Evolutionary conservation across 2,329 filamentous ascomycete species (phyloP).

Genomic region (Cladosporium oxysporum): DNA sequence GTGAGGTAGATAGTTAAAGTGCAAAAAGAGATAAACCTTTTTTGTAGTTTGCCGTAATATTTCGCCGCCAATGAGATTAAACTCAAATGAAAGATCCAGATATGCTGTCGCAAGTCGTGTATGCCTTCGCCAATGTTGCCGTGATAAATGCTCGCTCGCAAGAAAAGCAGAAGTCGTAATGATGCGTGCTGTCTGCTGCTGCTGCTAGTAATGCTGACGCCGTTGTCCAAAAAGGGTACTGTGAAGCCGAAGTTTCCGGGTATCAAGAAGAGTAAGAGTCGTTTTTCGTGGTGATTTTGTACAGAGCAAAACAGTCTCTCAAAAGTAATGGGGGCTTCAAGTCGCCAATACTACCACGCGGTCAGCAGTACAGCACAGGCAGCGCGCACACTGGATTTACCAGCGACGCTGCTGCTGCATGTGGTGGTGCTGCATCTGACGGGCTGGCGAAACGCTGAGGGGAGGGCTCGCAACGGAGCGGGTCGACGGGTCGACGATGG

Average conservation of each 20-base stretch:
- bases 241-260: constrained; percentile 20
- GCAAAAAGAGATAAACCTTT: constrained; percentile 18
- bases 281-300: constrained; percentile 18
- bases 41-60: constrained; percentile 17
- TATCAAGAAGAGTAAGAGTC: constrained; percentile 20
- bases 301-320: constrained; percentile 17
- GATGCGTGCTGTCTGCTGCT: constrained; percentile 17
- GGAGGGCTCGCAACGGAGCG: constrained; percentile 90
- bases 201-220: constrained; percentile 18
- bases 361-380: constrained; percentile 18
- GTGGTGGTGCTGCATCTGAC: constrained; percentile 61
- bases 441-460: constrained; percentile 65
- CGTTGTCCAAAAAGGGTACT: constrained; percentile 20
- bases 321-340: constrained; percentile 1
- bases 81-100: constrained; percentile 20
- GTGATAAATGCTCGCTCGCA: constrained; percentile 20
- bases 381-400: constrained; percentile 36
- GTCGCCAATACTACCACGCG: not conserved
- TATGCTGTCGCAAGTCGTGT: constrained; percentile 20
- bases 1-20: constrained; percentile 17
- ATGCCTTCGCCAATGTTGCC: constrained; percentile 19
- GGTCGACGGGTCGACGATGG: constrained; percentile 94
- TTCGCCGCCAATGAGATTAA: constrained; percentile 18
- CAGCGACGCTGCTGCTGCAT: constrained; percentile 46
- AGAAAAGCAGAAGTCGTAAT: constrained; percentile 20